Conservation (phyloP, 805 yeast genomes). For the Candida succiphila region DNA sequence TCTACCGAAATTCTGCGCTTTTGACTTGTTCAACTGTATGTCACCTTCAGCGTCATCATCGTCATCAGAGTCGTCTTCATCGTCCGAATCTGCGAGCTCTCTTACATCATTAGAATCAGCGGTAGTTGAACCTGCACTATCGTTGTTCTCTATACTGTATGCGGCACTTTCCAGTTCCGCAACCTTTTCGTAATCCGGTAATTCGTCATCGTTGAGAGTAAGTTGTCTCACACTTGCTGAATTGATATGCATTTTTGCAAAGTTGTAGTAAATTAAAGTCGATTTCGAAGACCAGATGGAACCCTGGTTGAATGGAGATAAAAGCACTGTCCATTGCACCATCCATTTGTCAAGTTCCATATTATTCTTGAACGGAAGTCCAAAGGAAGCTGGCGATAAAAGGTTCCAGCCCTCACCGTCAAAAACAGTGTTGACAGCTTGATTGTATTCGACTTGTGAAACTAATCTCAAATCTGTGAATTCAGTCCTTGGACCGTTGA, state of each 20-base stretch:
- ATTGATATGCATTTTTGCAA: conserved; percentile 68
- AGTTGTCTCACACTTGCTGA: conserved; percentile 36
- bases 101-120: conserved; percentile 1
- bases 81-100: no score
- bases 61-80: conserved; percentile 6
- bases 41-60: conserved; percentile 10
- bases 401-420: conserved; percentile 52
- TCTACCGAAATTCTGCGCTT: conserved; percentile 4
- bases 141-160: conserved; percentile 1
- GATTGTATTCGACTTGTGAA: conserved; percentile 60
- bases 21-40: conserved; percentile 4
- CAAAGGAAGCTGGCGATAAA: conserved; percentile 49
- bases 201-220: conserved; percentile 21
- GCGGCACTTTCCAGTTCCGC: conserved; percentile 1
- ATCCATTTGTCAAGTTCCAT: conserved; percentile 67
- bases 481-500: neutral
- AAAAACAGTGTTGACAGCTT: conserved; percentile 49
- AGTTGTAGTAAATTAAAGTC: conserved; percentile 59
- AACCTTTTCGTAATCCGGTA: conserved; percentile 14
- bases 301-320: conserved; percentile 43
- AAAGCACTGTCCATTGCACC: conserved; percentile 68
- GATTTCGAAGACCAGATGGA: conserved; percentile 63
- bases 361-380: conserved; percentile 59
- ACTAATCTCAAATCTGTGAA: conserved; percentile 47
- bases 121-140: conserved; percentile 15